Conservation (phyloP, 148 eudicot genomes). For the Rheum nobile region DNA sequence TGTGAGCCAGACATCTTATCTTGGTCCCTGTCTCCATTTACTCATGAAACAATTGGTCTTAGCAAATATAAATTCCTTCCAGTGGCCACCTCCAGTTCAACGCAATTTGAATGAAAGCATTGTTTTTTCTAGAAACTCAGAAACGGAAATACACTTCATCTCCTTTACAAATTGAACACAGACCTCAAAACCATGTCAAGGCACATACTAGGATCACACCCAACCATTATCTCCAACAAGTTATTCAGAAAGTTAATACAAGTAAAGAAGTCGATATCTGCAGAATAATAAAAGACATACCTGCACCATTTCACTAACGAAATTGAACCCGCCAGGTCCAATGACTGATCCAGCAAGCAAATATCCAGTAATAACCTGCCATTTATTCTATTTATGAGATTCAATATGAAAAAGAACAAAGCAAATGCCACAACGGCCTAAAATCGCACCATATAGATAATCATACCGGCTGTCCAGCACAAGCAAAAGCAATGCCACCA, state of each 20-base stretch:
- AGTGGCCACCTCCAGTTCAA: not conserved
- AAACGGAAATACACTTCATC: not conserved
- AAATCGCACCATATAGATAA: not conserved
- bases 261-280: not conserved
- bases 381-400: not conserved
- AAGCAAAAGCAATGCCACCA: slow-evolving; percentile 99
- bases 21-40: not conserved
- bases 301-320: slow-evolving; percentile 97
- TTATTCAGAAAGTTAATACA: not conserved
- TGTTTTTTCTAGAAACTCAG: not conserved
- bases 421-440: not conserved
- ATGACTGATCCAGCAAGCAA: slow-evolving; percentile 89
- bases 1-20: not conserved
- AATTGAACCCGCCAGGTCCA: slow-evolving; percentile 95
- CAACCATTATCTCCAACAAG: not conserved
- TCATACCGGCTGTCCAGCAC: slow-evolving; percentile 95
- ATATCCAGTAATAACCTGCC: slow-evolving; percentile 97
- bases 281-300: slow-evolving; percentile 34
- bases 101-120: not conserved
- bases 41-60: not conserved
- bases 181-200: not conserved
- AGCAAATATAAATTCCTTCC: not conserved
- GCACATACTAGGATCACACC: not conserved
- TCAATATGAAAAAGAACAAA: not conserved
- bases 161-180: not conserved